Conservation (phyloP, 2,329 filamentous ascomycete genomes). For the Mollisiaceae sp. region DNA sequence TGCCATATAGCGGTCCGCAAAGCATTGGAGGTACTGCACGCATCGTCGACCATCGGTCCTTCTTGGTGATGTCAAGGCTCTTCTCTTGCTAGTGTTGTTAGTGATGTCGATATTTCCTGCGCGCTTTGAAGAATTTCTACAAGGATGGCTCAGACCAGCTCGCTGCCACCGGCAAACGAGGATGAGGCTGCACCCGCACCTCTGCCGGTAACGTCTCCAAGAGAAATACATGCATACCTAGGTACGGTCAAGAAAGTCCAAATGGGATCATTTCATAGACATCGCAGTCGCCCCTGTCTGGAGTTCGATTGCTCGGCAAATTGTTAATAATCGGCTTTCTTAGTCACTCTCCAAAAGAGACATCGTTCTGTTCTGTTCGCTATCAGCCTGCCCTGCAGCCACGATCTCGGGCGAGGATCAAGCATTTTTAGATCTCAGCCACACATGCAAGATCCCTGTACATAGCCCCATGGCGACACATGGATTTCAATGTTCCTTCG, state of each 20-base stretch:
- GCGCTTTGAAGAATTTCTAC: background rate
- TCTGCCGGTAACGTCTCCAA: background rate
- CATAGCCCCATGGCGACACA: background rate
- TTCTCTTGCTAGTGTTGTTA: background rate
- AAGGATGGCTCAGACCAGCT: background rate
- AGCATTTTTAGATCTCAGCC: slow-evolving; percentile 21
- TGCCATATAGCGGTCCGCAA: background rate
- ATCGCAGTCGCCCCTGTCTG: background rate
- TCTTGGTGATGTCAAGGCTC: background rate
- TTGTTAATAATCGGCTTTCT: background rate
- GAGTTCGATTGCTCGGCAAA: background rate
- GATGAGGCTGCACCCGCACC: background rate
- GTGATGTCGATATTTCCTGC: background rate
- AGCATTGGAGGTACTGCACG: background rate
- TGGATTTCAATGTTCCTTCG: background rate
- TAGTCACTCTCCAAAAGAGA: background rate
- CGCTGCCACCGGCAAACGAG: background rate
- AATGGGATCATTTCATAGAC: background rate
- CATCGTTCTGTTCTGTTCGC: background rate
- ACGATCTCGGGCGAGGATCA: slow-evolving; percentile 17
- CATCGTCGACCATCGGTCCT: background rate
- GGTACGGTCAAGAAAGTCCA: background rate
- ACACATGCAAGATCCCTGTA: slow-evolving; percentile 15
- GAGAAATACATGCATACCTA: background rate
- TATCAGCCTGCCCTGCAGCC: slow-evolving; percentile 4